These are phyloP conservation scores for Taiozyma sp. DNA, from an alignment of 1,139 yeast genomes.

Conservation along the genomic window DNA sequence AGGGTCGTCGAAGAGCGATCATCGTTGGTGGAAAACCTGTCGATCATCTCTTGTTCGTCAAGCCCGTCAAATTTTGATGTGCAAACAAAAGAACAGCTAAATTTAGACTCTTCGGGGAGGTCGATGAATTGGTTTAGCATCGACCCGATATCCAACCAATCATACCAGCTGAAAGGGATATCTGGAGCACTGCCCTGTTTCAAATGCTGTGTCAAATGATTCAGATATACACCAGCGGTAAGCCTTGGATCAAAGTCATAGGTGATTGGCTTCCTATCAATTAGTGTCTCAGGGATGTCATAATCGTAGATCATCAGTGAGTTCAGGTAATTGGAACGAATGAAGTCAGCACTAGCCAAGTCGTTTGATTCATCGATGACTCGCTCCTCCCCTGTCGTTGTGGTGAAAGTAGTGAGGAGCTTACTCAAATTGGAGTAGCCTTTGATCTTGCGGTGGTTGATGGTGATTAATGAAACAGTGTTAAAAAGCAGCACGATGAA, in stretches of 20 bases:
- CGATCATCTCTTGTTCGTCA: conserved; percentile 1
- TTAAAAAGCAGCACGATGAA: background rate
- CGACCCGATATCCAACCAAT: conserved; percentile 44
- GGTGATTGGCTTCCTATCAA: conserved; percentile 3
- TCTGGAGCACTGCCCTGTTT: conserved; percentile 1
- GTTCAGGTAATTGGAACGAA: background rate
- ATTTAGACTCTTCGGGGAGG: conserved; percentile 33
- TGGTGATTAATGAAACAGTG: background rate
- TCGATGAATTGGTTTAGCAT: conserved; percentile 38
- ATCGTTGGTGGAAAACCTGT: background rate
- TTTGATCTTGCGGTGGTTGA: background rate
- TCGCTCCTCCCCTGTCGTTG: background rate
- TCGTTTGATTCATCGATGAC: background rate
- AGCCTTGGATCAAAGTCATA: conserved; percentile 43
- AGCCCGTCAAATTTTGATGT: conserved; percentile 3
- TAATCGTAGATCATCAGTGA: background rate
- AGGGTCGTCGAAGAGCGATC: background rate
- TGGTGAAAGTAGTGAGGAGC: background rate
- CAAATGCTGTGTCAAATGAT: conserved; percentile 23
- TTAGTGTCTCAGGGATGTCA: conserved; percentile 5
- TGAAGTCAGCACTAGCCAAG: background rate
- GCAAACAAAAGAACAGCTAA: conserved; percentile 28
- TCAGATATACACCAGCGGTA: conserved; percentile 37
- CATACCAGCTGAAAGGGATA: conserved; percentile 53
- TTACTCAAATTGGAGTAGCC: background rate